Evolutionary conservation across 352 stramenopile species (phyloP).

Genomic region (Pelagophyceae sp.): DNA sequence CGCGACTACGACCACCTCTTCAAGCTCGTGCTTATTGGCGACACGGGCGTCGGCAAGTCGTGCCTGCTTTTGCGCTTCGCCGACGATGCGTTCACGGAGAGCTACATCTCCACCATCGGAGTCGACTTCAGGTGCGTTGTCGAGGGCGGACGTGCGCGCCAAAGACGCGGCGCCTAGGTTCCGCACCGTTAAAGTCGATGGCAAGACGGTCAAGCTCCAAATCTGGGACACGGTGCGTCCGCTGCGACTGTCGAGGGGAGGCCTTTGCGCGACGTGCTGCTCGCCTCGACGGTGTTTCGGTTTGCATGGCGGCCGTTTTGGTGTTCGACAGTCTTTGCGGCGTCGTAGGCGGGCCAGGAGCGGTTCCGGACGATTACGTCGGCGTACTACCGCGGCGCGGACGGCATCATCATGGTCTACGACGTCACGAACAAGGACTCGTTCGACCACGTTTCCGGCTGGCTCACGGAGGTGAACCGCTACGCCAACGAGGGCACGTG

Average conservation of each 20-base stretch:
- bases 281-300: too few relatives aligned
- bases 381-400: slow-evolving; percentile 95
- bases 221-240: slow-evolving; percentile 77
- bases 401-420: slow-evolving; percentile 94
- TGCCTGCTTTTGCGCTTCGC: slow-evolving; percentile 92
- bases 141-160: neutral
- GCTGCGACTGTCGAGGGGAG: too few relatives aligned
- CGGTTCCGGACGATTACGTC: slow-evolving; percentile 98
- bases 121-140: slow-evolving; percentile 66
- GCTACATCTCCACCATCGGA: slow-evolving; percentile 89
- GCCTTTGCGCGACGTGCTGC: too few relatives aligned
- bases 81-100: slow-evolving; percentile 95
- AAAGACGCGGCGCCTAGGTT: slow-evolving; percentile 44
- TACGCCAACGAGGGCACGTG: slow-evolving; percentile 90
- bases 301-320: slow-evolving; percentile 9
- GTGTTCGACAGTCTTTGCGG: too few relatives aligned
- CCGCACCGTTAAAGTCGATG: slow-evolving; percentile 93
- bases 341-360: slow-evolving; percentile 87
- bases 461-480: slow-evolving; percentile 87
- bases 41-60: slow-evolving; percentile 96
- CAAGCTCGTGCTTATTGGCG: slow-evolving; percentile 95
- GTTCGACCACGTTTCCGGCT: slow-evolving; percentile 96
- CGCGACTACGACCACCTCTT: slow-evolving; percentile 75
- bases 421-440: slow-evolving; percentile 78
- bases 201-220: slow-evolving; percentile 96